Base-by-base conservation (phyloP, 192 early-diverging fungal species). In the Lobulomyces angularis region DNA sequence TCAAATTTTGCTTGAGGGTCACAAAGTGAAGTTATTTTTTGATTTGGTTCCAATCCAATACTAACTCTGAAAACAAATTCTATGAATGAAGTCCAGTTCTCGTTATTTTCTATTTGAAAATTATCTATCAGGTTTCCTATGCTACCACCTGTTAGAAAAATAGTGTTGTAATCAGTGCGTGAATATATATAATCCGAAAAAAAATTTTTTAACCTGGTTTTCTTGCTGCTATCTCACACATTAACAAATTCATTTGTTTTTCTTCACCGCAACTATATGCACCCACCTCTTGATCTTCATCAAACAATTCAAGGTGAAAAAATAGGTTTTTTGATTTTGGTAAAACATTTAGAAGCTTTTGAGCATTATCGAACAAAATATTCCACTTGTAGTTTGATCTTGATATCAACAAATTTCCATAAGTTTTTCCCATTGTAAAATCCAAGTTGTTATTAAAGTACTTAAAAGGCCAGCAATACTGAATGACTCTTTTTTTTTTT, bases 291-390 rank as follows among this genome's bases (percentile, higher is more conserved):
- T 35, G 8, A 3, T 31, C 14, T 11, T 27, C 42, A 36, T 67
- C 53, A 43, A 69, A 69, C 14, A 69, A 27, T 36, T 69, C 66
- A 14, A 58, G 29, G 37, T 69, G 66, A 46, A 69, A 69, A 14
- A 58, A 22, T 8, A 61, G 38, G 27, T 55, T 41, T 1, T 57
- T 30, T 1, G 53, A 45, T 5, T 25, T 27, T 2, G 66, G 54
- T 11, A 61, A 35, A 1, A 27, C 43, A 3, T 35, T 33, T 9
- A 69, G 44, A 12, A 61, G 19, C 11, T 36, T 38, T 25, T 58
- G 34, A 3, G 58, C 46, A 27, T 58, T 59, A n/a, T 28, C 18
- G 14, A 55, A 16, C 1, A 64, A 27, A 7, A 19, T 1, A 33
- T 9, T 24, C 33, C 46, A 47, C 8, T 30, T 25, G 9, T 42